These are phyloP conservation scores for Vickermania ingenoplastis DNA, from an alignment of 208 protist species.

Conservation along the genomic window DNA sequence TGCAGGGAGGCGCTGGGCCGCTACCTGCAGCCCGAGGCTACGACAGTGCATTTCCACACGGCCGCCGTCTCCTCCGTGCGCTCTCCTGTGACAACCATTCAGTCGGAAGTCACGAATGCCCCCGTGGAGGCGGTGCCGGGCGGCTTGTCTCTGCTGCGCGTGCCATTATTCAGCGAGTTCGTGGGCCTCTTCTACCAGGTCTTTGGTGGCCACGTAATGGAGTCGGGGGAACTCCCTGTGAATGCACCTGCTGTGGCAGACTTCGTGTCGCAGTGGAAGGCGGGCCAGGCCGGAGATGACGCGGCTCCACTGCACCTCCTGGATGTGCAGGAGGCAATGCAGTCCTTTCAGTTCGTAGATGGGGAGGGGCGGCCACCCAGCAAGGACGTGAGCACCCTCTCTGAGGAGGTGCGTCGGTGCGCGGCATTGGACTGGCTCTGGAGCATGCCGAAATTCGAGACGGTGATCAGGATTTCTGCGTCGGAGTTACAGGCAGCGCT, in stretches of 20 bases:
- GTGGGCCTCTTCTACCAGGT: conserved; percentile 34
- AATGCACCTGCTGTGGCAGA: no score
- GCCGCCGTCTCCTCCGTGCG: conserved; percentile 51
- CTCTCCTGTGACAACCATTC: conserved; percentile 62
- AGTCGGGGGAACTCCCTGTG: conserved; percentile 30
- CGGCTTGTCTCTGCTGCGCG: not conserved
- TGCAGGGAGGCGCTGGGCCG: conserved; percentile 18
- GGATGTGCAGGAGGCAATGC: not conserved
- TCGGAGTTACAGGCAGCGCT: conserved; percentile 7
- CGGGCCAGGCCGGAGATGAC: conserved; percentile 4
- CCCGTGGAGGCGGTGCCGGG: not conserved
- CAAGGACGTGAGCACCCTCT: conserved; percentile 23
- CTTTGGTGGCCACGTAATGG: conserved; percentile 20
- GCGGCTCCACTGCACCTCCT: conserved; percentile 16
- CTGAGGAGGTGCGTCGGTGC: conserved; percentile 27
- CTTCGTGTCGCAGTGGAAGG: not conserved
- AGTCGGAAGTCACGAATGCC: conserved; percentile 10
- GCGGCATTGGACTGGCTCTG: conserved; percentile 34
- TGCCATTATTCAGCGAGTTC: conserved; percentile 11
- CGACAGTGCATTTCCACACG: conserved; percentile 38
- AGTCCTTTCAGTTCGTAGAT: conserved; percentile 17
- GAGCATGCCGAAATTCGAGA: conserved; percentile 61
- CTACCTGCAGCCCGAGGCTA: conserved; percentile 47
- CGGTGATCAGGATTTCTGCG: conserved; percentile 15
- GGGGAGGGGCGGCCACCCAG: conserved; percentile 18